Conservation (phyloP, 1,284 basidiomycete genomes). For the Pascua sp. region DNA sequence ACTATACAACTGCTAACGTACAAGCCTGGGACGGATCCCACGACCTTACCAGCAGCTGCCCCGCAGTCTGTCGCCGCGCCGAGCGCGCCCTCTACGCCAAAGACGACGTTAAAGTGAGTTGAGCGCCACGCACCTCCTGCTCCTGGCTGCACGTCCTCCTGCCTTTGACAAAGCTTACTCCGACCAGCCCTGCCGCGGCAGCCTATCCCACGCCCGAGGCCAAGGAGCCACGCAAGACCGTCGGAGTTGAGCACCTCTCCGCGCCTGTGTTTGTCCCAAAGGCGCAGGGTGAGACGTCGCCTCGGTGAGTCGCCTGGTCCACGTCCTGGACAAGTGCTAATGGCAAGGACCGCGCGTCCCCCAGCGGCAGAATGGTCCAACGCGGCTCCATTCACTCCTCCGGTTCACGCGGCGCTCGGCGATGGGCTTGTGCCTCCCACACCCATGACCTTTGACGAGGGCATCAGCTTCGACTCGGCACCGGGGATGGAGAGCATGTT, state of each 20-base stretch:
- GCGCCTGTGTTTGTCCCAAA: conserved; percentile 85
- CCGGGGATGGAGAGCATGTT: conserved; percentile 49
- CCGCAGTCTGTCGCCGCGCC: neutral
- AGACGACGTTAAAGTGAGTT: conserved; percentile 15
- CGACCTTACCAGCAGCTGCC: conserved; percentile 3
- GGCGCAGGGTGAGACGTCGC: conserved; percentile 38
- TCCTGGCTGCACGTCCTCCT: neutral
- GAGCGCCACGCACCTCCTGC: neutral
- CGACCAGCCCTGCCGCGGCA: conserved; percentile 7
- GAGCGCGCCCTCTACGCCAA: conserved; percentile 7
- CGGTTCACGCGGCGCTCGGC: conserved; percentile 1
- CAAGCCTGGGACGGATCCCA: conserved; percentile 17
- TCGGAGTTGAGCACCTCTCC: conserved; percentile 32
- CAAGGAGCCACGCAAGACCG: conserved; percentile 44
- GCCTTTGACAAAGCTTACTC: neutral
- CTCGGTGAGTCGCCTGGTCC: conserved; percentile 7
- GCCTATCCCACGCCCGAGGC: conserved; percentile 39
- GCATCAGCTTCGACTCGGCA: conserved; percentile 13
- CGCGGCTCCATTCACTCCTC: conserved; percentile 12
- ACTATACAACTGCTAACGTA: too few relatives aligned
- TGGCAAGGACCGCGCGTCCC: neutral
- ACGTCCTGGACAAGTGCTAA: neutral
- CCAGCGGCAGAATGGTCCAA: conserved; percentile 13
- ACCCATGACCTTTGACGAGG: conserved; percentile 27
- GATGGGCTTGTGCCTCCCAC: too few relatives aligned